Percentiles rank a stretch among this genome's conserved stretches.
These are phyloP conservation scores for Cicer yamashitae DNA, from an alignment of 306 rosid genomes.

Conservation along the genomic window DNA sequence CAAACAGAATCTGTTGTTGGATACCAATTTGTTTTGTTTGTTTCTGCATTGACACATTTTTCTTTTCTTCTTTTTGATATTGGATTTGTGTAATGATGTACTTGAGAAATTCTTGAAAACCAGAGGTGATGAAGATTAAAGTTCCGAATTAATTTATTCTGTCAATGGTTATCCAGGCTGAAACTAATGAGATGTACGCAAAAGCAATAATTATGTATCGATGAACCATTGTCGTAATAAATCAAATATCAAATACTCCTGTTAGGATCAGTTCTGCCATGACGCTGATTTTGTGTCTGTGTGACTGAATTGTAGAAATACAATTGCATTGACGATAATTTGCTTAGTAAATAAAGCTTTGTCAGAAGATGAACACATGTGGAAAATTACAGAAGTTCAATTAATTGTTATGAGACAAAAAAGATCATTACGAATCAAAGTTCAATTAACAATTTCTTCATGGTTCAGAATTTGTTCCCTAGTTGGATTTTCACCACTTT, in stretches of 20 bases:
- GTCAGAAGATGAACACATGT: too few species aligned
- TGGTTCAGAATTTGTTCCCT: too few species aligned
- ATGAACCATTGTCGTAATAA: not conserved
- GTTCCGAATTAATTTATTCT: not conserved
- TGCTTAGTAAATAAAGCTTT: too few species aligned
- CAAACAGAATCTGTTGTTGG: constrained; percentile 30
- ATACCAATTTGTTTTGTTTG: constrained; percentile 9
- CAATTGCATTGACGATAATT: too few species aligned
- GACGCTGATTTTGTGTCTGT: not conserved
- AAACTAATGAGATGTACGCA: not conserved
- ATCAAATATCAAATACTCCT: too few species aligned
- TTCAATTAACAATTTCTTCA: too few species aligned
- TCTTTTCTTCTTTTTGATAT: not conserved
- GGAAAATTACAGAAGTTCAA: too few species aligned
- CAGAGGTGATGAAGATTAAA: not conserved
- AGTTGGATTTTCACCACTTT: too few species aligned
- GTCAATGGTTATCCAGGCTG: not conserved
- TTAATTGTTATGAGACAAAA: too few species aligned
- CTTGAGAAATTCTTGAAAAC: not conserved
- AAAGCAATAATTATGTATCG: not conserved
- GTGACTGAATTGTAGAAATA: too few species aligned
- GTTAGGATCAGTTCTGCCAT: too few species aligned
- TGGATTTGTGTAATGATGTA: not conserved
- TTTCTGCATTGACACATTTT: not conserved
- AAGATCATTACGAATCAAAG: too few species aligned